These are phyloP conservation scores for Pluteus cervinus DNA, from an alignment of 768 basidiomycete species.

Conservation along the genomic window DNA sequence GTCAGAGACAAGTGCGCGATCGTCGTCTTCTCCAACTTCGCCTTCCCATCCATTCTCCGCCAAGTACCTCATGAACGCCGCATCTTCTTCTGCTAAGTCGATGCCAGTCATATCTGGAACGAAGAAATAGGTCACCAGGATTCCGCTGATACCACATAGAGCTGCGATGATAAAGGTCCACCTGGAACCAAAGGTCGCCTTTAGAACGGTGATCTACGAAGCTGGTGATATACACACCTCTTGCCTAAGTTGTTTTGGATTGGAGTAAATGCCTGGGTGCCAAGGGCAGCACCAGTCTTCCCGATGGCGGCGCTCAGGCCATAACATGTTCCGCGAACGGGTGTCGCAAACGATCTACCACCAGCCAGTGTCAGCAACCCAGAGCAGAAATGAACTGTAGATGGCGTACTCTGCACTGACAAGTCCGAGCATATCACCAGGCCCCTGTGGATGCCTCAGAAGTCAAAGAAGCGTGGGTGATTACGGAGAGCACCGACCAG, in stretches of 20 bases:
- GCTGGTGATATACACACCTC: slow-evolving; percentile 39
- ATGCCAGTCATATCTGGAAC: slow-evolving; percentile 62
- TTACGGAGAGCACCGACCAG: slow-evolving; percentile 28
- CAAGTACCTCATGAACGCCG: slow-evolving; percentile 54
- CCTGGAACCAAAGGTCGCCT: slow-evolving; percentile 26
- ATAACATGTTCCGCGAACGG: slow-evolving; percentile 66
- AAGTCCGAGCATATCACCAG: slow-evolving; percentile 66
- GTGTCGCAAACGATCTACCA: slow-evolving; percentile 53
- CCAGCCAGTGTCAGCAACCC: too few relatives aligned
- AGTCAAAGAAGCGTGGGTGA: slow-evolving; percentile 3
- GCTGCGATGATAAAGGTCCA: slow-evolving; percentile 65
- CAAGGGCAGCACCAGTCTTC: slow-evolving; percentile 68
- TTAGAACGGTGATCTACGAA: too few relatives aligned
- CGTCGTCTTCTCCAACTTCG: slow-evolving; percentile 51
- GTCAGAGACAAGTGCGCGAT: too few relatives aligned
- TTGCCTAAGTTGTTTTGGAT: slow-evolving; percentile 65
- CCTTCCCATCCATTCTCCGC: slow-evolving; percentile 62
- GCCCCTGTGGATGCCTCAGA: slow-evolving; percentile 36
- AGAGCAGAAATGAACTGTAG: too few relatives aligned
- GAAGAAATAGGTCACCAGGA: slow-evolving; percentile 62
- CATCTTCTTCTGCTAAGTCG: slow-evolving; percentile 63
- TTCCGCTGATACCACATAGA: slow-evolving; percentile 58
- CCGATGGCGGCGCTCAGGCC: slow-evolving; percentile 64
- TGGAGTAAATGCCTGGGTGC: slow-evolving; percentile 66
- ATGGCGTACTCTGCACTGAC: slow-evolving; percentile 56